phyloP scores from a whole-genome alignment of 768 basidiomycete species.

The Mycena metata region DNA sequence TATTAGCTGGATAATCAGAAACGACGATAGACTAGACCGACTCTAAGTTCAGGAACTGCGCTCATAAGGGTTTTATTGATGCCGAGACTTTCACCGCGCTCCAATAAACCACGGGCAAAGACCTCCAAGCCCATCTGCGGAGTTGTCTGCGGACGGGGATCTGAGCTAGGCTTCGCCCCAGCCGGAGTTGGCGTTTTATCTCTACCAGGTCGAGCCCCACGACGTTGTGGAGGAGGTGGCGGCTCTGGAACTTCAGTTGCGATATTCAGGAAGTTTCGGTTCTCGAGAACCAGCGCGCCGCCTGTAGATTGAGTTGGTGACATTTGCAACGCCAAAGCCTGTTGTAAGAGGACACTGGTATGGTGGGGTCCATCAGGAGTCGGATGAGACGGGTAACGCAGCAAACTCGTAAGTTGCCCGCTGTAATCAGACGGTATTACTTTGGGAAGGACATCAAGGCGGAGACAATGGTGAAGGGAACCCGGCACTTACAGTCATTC shows the following conservation, averaged over 20 bases:
- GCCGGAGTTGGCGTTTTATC: slow-evolving; percentile 48
- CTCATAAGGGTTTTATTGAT: slow-evolving; percentile 87
- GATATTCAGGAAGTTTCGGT: slow-evolving; percentile 82
- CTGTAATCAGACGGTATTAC: slow-evolving; percentile 92
- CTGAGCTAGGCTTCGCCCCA: slow-evolving; percentile 38
- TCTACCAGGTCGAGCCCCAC: slow-evolving; percentile 48
- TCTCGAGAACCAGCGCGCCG: slow-evolving; percentile 84
- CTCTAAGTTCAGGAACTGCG: slow-evolving; percentile 83
- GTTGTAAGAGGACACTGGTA: slow-evolving; percentile 79
- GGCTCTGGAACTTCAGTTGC: slow-evolving; percentile 73
- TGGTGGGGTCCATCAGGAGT: slow-evolving; percentile 64
- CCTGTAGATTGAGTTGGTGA: slow-evolving; percentile 82
- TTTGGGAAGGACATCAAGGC: slow-evolving; percentile 49
- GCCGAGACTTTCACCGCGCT: slow-evolving; percentile 84
- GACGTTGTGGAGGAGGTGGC: slow-evolving; percentile 51
- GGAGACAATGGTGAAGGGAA: not conserved
- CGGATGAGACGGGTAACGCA: slow-evolving; percentile 84
- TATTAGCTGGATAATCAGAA: slow-evolving; percentile 14
- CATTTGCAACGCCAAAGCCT: slow-evolving; percentile 85
- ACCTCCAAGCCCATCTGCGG: slow-evolving; percentile 72
- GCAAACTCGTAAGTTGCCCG: slow-evolving; percentile 82
- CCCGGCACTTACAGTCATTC: slow-evolving; percentile 77
- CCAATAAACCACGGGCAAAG: slow-evolving; percentile 78
- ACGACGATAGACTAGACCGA: slow-evolving; percentile 49
- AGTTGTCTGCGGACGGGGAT: slow-evolving; percentile 57